Base-by-base conservation (phyloP, 805 yeast species). In the Candida arabinofermentans region DNA sequence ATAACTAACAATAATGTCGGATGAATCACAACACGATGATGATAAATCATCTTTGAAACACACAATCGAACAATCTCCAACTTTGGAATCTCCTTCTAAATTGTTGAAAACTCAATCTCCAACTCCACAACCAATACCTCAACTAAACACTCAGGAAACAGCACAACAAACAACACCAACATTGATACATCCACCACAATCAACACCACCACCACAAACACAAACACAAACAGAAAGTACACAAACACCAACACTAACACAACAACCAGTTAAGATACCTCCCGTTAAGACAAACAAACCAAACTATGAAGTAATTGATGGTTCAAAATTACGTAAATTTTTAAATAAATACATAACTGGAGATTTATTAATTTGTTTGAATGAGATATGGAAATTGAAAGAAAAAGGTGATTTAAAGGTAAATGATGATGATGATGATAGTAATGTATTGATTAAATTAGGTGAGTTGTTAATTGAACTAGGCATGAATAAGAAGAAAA, bases 281-380 rank as follows among this genome's bases (percentile, higher is more conserved):
- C 34, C 40, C 2, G 47, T 46, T 2, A 50, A 51, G 22, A 37
- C 54, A 7, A 44, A 38, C 14, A 56, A 47, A 38, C 52, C 54
- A 3, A 36, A 42, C 3, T 52, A 56, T 33, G 79, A 74, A 45
- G 63, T 74, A 16, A 74, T 76, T 9, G 81, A 79, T 13, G 83
- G 82, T 1, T 72, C 78, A 2, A 66, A 74, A 0, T 59, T 77
- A 7, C 61, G 83, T 43, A 67, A 64, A 37, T 77, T 73, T 56
- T 59, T 77, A 49, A 75, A 77, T 51, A 57, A 67, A 46, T 64
- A 74, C 43, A 51, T 77, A 38, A 74, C 81, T 1, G 50, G 44
- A n/a, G 69, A 71, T 32, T 54, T 77, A 34, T 54, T 75, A 21
- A 64, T 60, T 13, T 77, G 77, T 4, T 57, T 77, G 39, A 62